Conservation (phyloP, 257 asterid species). For the Jacaranda mimosifolia region DNA sequence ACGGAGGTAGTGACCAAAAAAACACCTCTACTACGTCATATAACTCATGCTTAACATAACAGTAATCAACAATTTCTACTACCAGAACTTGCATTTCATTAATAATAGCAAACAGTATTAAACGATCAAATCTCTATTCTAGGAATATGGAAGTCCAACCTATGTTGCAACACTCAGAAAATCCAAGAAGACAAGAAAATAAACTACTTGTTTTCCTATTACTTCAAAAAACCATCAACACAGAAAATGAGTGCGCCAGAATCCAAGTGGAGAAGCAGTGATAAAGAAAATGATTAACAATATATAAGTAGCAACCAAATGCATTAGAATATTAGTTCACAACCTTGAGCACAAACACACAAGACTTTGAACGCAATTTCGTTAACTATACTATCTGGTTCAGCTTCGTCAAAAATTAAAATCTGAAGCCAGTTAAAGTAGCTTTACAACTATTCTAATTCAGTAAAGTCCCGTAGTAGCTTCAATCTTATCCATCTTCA, state of each 20-base stretch:
- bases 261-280: conserved; percentile 11
- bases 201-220: neutral
- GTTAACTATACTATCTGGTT: neutral
- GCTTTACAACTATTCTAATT: conserved; percentile 7
- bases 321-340: neutral
- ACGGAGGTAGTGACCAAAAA: neutral
- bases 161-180: neutral
- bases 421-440: neutral
- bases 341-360: neutral
- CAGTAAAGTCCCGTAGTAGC: conserved; percentile 6
- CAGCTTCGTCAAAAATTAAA: too few species aligned
- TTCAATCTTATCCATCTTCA: conserved; percentile 11
- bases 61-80: neutral
- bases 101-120: neutral
- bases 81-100: neutral
- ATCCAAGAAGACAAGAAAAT: neutral
- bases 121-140: neutral
- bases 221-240: neutral
- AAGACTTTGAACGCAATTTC: neutral
- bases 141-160: conserved; percentile 6
- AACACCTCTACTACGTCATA: neutral
- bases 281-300: neutral
- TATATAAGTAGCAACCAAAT: neutral
- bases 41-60: neutral
- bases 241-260: neutral